A percentile compares a stretch with the other conserved stretches of the same genome.
These are phyloP conservation scores for Porpolomopsis calyptriformis DNA, from an alignment of 768 basidiomycete species.

Conservation along the genomic window DNA sequence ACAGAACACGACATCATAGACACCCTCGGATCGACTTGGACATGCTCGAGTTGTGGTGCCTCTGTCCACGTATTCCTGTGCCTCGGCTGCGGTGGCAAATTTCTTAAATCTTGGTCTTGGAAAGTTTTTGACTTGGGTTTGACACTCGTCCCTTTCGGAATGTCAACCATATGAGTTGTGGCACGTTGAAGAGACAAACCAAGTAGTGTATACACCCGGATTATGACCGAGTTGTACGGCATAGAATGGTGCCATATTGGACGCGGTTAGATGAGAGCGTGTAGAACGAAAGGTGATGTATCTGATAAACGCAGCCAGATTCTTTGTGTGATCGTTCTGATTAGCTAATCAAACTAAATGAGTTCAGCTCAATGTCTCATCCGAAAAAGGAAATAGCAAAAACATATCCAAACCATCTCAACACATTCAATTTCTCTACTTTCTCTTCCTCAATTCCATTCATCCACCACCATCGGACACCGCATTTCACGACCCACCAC, in stretches of 20 bases:
- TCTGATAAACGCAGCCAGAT: too few species aligned
- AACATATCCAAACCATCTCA: too few species aligned
- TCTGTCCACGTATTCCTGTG: slow-evolving; percentile 41
- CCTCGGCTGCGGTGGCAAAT: slow-evolving; percentile 45
- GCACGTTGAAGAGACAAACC: background rate
- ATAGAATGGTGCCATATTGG: too few species aligned
- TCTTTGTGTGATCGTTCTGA: too few species aligned
- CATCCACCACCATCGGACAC: background rate
- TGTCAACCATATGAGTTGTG: background rate
- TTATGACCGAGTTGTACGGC: background rate
- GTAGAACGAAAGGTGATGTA: too few species aligned
- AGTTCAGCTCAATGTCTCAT: too few species aligned
- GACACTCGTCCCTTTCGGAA: slow-evolving; percentile 55
- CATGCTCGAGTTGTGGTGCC: slow-evolving; percentile 6
- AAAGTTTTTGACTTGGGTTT: slow-evolving; percentile 58
- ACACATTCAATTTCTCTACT: too few species aligned
- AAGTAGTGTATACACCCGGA: background rate
- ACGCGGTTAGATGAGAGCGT: too few species aligned
- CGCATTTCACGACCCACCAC: slow-evolving; percentile 18
- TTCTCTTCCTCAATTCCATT: too few species aligned
- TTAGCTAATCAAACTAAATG: too few species aligned
- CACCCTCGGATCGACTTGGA: slow-evolving; percentile 24
- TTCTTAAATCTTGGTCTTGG: slow-evolving; percentile 56
- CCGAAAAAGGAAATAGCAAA: too few species aligned
- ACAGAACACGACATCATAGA: slow-evolving; percentile 55